Conservation (phyloP, 495 filamentous ascomycete genomes). For the Amniculicola lignicola region DNA sequence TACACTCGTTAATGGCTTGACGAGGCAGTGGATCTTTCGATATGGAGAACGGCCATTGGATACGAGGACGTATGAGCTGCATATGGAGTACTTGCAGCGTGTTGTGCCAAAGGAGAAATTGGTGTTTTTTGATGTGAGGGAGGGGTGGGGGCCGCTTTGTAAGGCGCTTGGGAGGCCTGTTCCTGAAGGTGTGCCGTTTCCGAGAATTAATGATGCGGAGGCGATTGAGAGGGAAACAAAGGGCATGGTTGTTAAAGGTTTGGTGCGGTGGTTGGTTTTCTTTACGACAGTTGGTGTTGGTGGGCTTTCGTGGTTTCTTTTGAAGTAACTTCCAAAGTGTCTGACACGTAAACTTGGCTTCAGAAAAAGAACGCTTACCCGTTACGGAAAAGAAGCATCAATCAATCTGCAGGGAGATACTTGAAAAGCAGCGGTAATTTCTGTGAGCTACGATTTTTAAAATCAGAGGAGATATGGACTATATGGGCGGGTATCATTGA, state of each 20-base stretch:
- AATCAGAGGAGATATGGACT: too few species aligned
- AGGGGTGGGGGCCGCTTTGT: conserved; percentile 34
- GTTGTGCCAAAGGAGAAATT: conserved; percentile 21
- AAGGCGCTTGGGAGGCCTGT: conserved; percentile 20
- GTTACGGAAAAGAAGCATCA: too few species aligned
- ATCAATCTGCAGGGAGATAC: too few species aligned
- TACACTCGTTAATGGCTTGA: conserved; percentile 1
- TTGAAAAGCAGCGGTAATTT: too few species aligned
- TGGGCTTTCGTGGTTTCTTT: too few species aligned
- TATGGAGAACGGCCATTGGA: conserved; percentile 7
- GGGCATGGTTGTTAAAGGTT: neutral
- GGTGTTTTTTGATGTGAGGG: conserved; percentile 24
- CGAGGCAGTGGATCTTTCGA: conserved; percentile 3
- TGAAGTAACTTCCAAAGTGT: too few species aligned
- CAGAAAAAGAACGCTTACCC: too few species aligned
- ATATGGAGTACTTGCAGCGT: conserved; percentile 16
- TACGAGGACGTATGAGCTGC: neutral
- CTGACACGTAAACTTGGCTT: too few species aligned
- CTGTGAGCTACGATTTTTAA: too few species aligned
- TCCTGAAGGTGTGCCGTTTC: conserved; percentile 20
- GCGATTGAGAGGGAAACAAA: conserved; percentile 16
- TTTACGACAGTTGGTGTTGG: conserved; percentile 11
- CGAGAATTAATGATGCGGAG: conserved; percentile 29
- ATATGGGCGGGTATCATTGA: too few species aligned
- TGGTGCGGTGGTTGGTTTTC: conserved; percentile 12